Evolutionary conservation across 768 basidiomycete species (phyloP).

Genomic region (Erythrobasidium yunnanense): DNA sequence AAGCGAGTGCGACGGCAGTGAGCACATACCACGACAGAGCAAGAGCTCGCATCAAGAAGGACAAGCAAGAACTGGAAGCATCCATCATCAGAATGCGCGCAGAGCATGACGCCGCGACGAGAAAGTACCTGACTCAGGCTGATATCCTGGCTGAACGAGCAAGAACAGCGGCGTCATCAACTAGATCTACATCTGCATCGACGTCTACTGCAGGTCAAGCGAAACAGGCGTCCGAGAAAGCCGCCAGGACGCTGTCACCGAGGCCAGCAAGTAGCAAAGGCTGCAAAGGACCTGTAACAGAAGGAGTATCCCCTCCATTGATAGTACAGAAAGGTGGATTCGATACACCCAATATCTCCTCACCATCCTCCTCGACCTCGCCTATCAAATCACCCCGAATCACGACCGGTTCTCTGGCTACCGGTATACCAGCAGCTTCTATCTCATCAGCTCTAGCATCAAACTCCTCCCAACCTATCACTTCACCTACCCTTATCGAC

Average conservation of each 20-base stretch:
- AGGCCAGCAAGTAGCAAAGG: too few species aligned
- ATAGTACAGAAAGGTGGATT: not conserved
- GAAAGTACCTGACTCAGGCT: not conserved
- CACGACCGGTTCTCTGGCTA: too few species aligned
- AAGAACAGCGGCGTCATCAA: not conserved
- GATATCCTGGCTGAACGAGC: not conserved
- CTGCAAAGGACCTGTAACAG: too few species aligned
- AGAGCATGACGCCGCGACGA: not conserved
- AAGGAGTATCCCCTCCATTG: not conserved
- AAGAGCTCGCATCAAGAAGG: slow-evolving; percentile 8
- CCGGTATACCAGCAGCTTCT: too few species aligned
- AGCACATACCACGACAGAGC: not conserved
- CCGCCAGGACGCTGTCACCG: not conserved
- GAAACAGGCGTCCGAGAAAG: not conserved
- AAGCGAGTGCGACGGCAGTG: not conserved
- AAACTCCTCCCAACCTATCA: slow-evolving; percentile 1
- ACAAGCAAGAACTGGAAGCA: not conserved
- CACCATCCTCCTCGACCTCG: not conserved
- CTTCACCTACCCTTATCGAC: not conserved
- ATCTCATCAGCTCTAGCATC: not conserved
- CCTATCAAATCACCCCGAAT: too few species aligned
- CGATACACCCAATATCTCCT: not conserved
- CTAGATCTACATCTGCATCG: not conserved
- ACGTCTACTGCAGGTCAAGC: not conserved
- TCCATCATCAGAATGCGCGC: not conserved